A percentile compares a stretch with the other conserved stretches of the same genome.
These are phyloP conservation scores for Fusarium mundagurra DNA, from an alignment of 2,329 filamentous ascomycete species.

Conservation along the genomic window DNA sequence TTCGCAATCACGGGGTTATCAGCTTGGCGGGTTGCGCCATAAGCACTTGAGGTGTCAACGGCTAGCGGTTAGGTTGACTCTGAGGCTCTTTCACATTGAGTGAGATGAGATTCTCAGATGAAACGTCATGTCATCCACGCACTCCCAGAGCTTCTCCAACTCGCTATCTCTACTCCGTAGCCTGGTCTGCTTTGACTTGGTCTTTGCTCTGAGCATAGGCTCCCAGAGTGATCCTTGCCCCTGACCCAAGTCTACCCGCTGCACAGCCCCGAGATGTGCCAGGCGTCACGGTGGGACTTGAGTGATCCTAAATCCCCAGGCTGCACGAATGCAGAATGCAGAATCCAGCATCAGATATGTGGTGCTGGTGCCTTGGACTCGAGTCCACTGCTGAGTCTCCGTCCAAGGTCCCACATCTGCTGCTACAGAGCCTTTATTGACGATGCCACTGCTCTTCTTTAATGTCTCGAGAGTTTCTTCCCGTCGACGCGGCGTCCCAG, in stretches of 20 bases:
- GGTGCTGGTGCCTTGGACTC: conserved; percentile 34
- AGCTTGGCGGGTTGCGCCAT: conserved; percentile 13
- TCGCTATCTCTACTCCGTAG: neutral
- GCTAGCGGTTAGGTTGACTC: neutral
- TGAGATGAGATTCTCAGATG: conserved; percentile 15
- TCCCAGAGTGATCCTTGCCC: conserved; percentile 36
- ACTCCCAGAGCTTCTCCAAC: conserved; percentile 30
- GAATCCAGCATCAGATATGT: conserved; percentile 23
- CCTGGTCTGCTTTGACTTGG: conserved; percentile 18
- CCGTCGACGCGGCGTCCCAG: conserved; percentile 10
- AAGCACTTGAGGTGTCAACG: conserved; percentile 27
- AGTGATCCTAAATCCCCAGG: conserved; percentile 34
- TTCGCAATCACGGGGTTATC: neutral
- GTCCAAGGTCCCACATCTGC: conserved; percentile 31
- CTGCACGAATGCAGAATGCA: conserved; percentile 36
- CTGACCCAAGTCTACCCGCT: conserved; percentile 38
- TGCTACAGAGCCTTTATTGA: conserved; percentile 10
- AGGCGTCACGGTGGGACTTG: conserved; percentile 37
- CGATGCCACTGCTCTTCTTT: conserved; percentile 14
- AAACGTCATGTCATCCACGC: conserved; percentile 34
- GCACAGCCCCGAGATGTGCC: conserved; percentile 45
- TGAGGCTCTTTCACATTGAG: conserved; percentile 12
- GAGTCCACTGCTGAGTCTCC: conserved; percentile 23
- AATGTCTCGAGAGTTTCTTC: conserved; percentile 24
- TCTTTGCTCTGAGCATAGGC: conserved; percentile 22